A percentile compares a stretch with the other conserved stretches of the same genome.
These are phyloP conservation scores for Penicillium sclerotigenum DNA, from an alignment of 2,329 filamentous ascomycete genomes.

Conservation along the genomic window DNA sequence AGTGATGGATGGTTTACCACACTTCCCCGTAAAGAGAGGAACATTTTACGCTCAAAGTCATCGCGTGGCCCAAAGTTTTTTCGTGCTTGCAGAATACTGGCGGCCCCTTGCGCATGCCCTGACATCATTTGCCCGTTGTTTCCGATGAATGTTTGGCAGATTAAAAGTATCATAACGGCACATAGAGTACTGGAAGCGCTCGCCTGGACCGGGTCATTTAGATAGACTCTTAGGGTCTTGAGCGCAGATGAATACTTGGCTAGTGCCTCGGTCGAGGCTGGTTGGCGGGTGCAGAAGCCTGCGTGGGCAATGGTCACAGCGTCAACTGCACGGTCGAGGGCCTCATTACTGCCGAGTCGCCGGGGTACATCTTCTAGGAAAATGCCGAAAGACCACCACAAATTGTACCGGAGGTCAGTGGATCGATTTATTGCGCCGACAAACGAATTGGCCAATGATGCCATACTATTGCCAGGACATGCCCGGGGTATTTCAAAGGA, in stretches of 20 bases:
- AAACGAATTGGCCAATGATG: conserved; percentile 32
- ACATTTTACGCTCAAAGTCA: conserved; percentile 35
- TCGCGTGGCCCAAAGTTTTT: conserved; percentile 30
- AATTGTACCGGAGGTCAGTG: conserved; percentile 48
- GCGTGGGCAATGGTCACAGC: conserved; percentile 30
- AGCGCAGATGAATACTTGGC: conserved; percentile 34
- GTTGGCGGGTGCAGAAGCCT: conserved; percentile 22
- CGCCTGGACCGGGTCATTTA: conserved; percentile 34
- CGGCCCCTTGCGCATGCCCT: conserved; percentile 37
- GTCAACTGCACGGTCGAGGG: conserved; percentile 44
- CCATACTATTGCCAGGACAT: conserved; percentile 34
- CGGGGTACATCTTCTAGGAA: conserved; percentile 48
- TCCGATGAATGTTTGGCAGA: conserved; percentile 32
- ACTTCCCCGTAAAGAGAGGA: conserved; percentile 36
- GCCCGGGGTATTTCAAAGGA: conserved; percentile 1
- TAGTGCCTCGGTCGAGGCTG: conserved; percentile 21
- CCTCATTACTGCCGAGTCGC: conserved; percentile 46
- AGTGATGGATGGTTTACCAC: conserved; percentile 28
- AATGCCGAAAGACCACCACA: conserved; percentile 47
- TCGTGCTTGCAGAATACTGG: conserved; percentile 36
- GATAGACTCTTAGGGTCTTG: conserved; percentile 24
- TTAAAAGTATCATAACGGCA: conserved; percentile 37
- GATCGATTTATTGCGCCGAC: conserved; percentile 35
- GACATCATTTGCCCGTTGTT: conserved; percentile 12
- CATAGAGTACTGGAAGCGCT: conserved; percentile 35